Base-by-base conservation (phyloP, 2,329 filamentous ascomycete species). In the Fusarium veterinarium region DNA sequence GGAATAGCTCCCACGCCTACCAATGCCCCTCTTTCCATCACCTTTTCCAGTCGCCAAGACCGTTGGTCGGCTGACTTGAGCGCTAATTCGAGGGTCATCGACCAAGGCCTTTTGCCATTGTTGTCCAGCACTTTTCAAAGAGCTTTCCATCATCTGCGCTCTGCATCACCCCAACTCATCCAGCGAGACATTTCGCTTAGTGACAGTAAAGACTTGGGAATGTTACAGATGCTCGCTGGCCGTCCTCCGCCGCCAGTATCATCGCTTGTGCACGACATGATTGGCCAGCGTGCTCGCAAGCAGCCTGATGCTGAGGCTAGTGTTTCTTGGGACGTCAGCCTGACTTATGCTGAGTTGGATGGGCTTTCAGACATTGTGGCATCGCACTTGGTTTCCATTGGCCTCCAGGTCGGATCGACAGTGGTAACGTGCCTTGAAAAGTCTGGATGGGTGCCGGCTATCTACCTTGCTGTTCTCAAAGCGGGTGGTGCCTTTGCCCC, bases 381-480 rank as follows among this genome's bases (percentile, higher is more conserved):
- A n/a, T 41, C 51, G 8, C 25, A 63, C 20, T 14, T 67, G 20
- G 40, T 67, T 13, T 42, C 60, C 33, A 28, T 64, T 60, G 64
- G 64, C 11, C 52, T 67, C 17, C 44, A 49, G 45, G 53, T 55
- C 33, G 64, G 64, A 2, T 52, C 61, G 28, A 64, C 49, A 37
- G 64, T 67, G 14, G 64, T 38, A 23, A 60, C 42, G 10, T 67
- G 48, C 44, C 57, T 67, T 8, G 60, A 64, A 38, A 67, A 67
- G 53, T 67, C 64, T 49, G 64, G 60, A 8, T 67, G 64, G 64
- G 60, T 67, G n/a, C 52, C 64, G 10, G 60, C 57, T 23, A 46
- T 67, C n/a, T 67, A 67, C 25, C 42, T 67, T 45, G 60, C 60
- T 4, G 46, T 67, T 20, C 53, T 67, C 19, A 67, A 67, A 48